These are phyloP conservation scores for Eucalyptus albens DNA, from an alignment of 345 rosid genomes.

Conservation along the genomic window DNA sequence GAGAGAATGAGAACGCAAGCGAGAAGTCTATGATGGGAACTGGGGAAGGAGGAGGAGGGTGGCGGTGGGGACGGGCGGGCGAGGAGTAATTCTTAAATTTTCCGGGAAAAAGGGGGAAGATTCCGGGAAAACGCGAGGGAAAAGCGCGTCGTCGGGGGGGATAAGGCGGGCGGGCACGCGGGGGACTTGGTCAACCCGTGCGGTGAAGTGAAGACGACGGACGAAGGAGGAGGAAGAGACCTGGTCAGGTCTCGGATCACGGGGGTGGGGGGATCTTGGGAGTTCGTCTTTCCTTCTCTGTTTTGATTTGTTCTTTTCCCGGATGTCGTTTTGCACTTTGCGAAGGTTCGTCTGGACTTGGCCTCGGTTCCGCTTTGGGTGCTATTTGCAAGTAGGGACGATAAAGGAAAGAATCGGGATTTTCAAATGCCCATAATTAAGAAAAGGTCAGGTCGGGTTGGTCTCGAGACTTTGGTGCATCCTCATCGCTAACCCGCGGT, in stretches of 20 bases:
- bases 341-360: neutral
- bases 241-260: neutral
- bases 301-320: neutral
- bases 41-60: neutral
- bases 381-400: neutral
- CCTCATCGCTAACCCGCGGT: fast-evolving
- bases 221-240: neutral
- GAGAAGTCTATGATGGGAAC: neutral
- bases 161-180: neutral
- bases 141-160: neutral
- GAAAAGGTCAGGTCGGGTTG: no score
- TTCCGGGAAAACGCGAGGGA: neutral
- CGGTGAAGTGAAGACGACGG: neutral
- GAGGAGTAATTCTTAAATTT: neutral
- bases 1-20: neutral
- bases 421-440: neutral
- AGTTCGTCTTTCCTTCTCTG: neutral
- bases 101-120: neutral
- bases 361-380: neutral
- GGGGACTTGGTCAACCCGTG: neutral
- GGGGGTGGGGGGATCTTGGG: neutral
- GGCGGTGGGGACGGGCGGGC: neutral
- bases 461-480: neutral
- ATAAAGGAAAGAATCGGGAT: neutral
- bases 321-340: neutral